Evolutionary conservation across 2,329 filamentous ascomycete genomes (phyloP).

Genomic region (Pyricularia grisea): DNA sequence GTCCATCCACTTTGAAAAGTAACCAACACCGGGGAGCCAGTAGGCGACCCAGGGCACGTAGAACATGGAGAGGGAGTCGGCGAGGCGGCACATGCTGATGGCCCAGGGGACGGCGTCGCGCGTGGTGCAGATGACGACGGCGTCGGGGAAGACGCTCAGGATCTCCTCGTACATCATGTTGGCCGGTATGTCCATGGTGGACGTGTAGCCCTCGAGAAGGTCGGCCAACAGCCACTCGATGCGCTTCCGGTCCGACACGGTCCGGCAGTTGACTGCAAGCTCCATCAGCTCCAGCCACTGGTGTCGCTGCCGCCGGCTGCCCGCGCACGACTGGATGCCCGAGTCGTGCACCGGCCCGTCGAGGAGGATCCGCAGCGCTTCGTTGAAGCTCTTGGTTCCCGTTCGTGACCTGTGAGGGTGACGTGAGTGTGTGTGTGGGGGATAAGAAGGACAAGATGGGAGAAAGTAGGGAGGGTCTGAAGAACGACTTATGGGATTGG

Average conservation of each 20-base stretch:
- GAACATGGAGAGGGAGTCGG: constrained; percentile 22
- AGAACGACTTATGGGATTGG: background rate
- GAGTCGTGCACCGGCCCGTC: constrained; percentile 25
- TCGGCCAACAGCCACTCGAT: constrained; percentile 24
- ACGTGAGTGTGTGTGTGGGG: background rate
- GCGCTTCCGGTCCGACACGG: constrained; percentile 21
- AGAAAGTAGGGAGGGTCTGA: background rate
- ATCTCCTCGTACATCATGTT: constrained; percentile 5
- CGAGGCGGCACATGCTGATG: constrained; percentile 23
- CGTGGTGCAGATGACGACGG: constrained; percentile 35
- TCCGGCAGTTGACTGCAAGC: constrained; percentile 17
- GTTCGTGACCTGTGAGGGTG: constrained; percentile 20
- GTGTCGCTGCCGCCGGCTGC: constrained; percentile 8
- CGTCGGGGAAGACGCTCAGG: constrained; percentile 31
- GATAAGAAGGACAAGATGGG: background rate
- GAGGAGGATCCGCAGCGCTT: constrained; percentile 24
- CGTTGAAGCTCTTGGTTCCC: constrained; percentile 26
- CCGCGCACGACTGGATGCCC: constrained; percentile 18
- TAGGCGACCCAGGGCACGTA: constrained; percentile 22
- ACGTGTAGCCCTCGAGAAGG: constrained; percentile 24
- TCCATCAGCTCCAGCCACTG: constrained; percentile 21
- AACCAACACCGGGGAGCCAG: constrained; percentile 21
- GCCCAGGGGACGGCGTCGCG: constrained; percentile 27
- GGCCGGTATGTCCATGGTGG: constrained; percentile 32
- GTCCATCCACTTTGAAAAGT: constrained; percentile 20